Evolutionary conservation across 148 eudicot genomes (phyloP), one percentile per base, ranked within the genome.

Genomic region (Vaccinium myrtillus): DNA sequence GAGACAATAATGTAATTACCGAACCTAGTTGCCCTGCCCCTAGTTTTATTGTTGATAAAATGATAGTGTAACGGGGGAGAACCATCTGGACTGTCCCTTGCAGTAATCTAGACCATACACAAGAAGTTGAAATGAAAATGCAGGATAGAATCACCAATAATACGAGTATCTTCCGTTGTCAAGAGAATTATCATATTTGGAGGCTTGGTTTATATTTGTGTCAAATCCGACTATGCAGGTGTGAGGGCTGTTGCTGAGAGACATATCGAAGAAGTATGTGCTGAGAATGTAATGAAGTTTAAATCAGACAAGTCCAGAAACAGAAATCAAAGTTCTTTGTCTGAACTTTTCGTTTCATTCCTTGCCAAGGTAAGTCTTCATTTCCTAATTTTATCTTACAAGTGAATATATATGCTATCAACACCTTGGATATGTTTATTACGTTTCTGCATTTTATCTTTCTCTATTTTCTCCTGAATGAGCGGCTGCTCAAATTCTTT

Each of bases 331-430:
- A 89, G 95, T 83, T 92, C 94, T 80, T 75, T 97, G 71, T 75
- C 96, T 71, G 93, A 94, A 88, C 96, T 97, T 84, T 95, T 97
- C 87, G 48, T 86, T 63, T 92, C 98, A 54, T 97, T 97, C 87
- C 85, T 95, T 81, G 92, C 79, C 48, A 95, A 97, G 94, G 99
- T 93, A 78, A 84, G 85, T 84, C 36, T 6, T 61, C 8, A 30
- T 49, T 15, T 85, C 81, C 25, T 15, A 77, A 3, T 25, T 27
- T 51, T 18, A 81, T 69, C 46, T 70, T 71, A 19, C 32, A 46
- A 59, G 23, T 76, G 2, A 8, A 63, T 50, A 18, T 48, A 4
- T 12, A 80, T 80, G 71, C 58, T 6, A 58, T 18, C 71, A 80
- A 10, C 32, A 56, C 82, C 58, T 58, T 36, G 7, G 10, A 18